Percentiles rank a stretch among this genome's conserved stretches.
Conservation (phyloP, 768 basidiomycete genomes). For the Serpula lacrymans region DNA sequence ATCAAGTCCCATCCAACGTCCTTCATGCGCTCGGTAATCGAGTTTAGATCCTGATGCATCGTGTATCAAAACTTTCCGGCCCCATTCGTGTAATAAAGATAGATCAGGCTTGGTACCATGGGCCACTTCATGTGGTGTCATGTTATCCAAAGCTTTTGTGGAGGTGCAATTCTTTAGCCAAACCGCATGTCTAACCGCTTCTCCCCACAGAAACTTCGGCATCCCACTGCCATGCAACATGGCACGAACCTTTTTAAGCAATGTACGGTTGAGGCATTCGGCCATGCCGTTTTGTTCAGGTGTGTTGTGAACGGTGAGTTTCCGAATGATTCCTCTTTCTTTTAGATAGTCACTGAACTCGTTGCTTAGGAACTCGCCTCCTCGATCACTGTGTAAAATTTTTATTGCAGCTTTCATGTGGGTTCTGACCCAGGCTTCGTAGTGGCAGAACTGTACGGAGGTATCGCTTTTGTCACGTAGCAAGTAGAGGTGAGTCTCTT, state of each 20-base stretch:
- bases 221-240: slow-evolving; percentile 32
- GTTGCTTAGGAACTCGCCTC: too few relatives aligned
- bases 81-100: too few relatives aligned
- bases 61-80: too few relatives aligned
- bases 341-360: too few relatives aligned
- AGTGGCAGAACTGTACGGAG: slow-evolving; percentile 24
- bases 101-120: slow-evolving; percentile 10
- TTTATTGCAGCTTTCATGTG: too few relatives aligned
- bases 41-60: too few relatives aligned
- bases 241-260: slow-evolving; percentile 30
- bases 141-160: slow-evolving; percentile 21
- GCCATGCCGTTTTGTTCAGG: slow-evolving; percentile 45
- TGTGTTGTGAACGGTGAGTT: too few relatives aligned
- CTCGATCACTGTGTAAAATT: too few relatives aligned
- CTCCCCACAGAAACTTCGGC: too few relatives aligned
- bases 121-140: slow-evolving; percentile 16
- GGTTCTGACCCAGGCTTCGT: slow-evolving; percentile 29
- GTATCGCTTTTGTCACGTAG: slow-evolving; percentile 30
- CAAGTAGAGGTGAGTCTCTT: slow-evolving; percentile 21
- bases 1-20: slow-evolving; percentile 10
- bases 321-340: too few relatives aligned
- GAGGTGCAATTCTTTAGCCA: slow-evolving; percentile 39
- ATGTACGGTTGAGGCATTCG: slow-evolving; percentile 35
- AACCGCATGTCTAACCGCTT: slow-evolving; percentile 25
- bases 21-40: slow-evolving; percentile 2